phyloP scores from a whole-genome alignment of 108 stramenopile genomes.

The Mediolabrus comicus region DNA sequence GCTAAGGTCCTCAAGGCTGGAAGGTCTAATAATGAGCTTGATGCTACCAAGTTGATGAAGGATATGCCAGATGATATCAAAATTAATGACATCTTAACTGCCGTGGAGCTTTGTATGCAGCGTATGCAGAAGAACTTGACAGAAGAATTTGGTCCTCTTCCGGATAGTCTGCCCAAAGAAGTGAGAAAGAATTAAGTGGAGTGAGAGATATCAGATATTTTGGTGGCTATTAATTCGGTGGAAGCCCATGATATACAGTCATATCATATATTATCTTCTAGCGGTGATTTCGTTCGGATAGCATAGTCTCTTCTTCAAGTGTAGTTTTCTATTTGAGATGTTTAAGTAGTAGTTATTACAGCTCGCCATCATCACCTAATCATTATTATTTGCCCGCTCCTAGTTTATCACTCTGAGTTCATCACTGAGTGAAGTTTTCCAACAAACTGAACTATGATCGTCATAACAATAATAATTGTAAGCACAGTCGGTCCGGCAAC shows the following conservation, averaged over 20 bases:
- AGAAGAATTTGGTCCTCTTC: conserved; percentile 71
- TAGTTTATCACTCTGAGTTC: too few species aligned
- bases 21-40: conserved; percentile 98
- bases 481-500: conserved; percentile 43
- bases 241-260: background rate
- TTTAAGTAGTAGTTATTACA: too few species aligned
- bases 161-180: conserved; percentile 70
- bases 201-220: background rate
- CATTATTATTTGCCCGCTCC: too few species aligned
- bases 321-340: too few species aligned
- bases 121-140: conserved; percentile 94
- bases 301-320: background rate
- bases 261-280: background rate
- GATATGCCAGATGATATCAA: conserved; percentile 89
- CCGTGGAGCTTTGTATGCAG: conserved; percentile 91
- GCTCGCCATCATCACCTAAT: too few species aligned
- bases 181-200: conserved; percentile 42
- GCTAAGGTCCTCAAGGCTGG: conserved; percentile 93
- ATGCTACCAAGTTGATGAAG: conserved; percentile 91
- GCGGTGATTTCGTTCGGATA: too few species aligned
- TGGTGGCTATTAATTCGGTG: background rate
- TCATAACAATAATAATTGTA: conserved; percentile 36
- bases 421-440: conserved; percentile 35
- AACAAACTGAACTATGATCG: conserved; percentile 51
- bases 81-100: conserved; percentile 91